Conservation (phyloP, 352 stramenopile genomes). For the Albugo laibachii region DNA sequence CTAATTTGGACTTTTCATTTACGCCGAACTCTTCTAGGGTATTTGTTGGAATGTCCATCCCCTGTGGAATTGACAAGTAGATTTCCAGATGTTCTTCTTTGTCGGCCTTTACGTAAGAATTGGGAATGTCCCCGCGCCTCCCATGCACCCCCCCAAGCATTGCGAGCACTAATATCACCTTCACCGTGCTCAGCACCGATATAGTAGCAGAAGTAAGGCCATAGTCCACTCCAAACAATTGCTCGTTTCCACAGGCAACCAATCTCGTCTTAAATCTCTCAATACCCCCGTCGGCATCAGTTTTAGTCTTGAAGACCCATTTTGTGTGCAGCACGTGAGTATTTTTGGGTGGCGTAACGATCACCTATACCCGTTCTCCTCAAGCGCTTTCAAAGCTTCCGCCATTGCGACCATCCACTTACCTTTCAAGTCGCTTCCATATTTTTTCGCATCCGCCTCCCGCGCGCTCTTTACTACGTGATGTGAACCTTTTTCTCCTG, state of each 20-base stretch:
- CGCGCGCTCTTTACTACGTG: conserved; percentile 1
- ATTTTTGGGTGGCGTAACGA: background rate
- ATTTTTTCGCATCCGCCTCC: conserved; percentile 6
- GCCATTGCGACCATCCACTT: conserved; percentile 1
- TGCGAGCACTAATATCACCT: background rate
- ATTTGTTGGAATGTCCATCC: background rate
- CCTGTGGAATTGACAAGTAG: background rate
- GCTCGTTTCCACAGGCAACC: background rate
- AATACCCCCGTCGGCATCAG: background rate
- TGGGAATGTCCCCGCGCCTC: background rate
- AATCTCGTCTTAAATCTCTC: background rate
- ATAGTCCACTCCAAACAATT: background rate
- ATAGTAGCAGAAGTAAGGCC: background rate
- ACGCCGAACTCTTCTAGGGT: too few relatives aligned
- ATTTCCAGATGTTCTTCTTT: background rate
- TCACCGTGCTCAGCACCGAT: background rate
- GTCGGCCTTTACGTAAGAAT: background rate
- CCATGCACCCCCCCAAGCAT: background rate
- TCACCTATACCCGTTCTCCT: conserved; percentile 2
- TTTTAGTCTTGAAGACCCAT: background rate
- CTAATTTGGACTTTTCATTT: too few relatives aligned
- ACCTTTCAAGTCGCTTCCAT: background rate
- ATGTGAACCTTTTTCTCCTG: background rate
- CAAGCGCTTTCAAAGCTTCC: conserved; percentile 1
- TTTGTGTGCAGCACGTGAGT: background rate